Evolutionary conservation across 768 basidiomycete species (phyloP).

Genomic region (Hygrophorus russula): DNA sequence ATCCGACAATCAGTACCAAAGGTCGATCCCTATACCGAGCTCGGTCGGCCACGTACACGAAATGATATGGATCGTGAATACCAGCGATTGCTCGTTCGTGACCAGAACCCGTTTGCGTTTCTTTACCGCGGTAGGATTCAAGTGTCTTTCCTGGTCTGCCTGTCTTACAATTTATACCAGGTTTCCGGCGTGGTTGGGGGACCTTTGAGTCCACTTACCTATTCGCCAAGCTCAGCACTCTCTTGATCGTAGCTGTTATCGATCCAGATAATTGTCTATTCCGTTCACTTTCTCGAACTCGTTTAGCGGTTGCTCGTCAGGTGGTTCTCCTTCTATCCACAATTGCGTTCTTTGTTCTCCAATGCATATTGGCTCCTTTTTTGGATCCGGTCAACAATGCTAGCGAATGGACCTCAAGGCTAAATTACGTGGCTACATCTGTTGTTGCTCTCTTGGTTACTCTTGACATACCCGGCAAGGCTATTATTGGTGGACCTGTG

Average conservation of each 20-base stretch:
- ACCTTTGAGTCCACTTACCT: slow-evolving; percentile 55
- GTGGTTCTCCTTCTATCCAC: slow-evolving; percentile 46
- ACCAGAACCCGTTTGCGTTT: slow-evolving; percentile 59
- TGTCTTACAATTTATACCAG: slow-evolving; percentile 21
- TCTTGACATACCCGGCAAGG: slow-evolving; percentile 41
- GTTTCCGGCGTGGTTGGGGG: slow-evolving; percentile 60
- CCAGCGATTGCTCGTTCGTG: slow-evolving; percentile 48
- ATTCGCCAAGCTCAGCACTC: slow-evolving; percentile 57
- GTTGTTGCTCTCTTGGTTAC: slow-evolving; percentile 52
- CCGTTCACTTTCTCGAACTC: slow-evolving; percentile 36
- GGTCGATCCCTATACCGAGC: slow-evolving; percentile 57
- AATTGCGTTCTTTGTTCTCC: slow-evolving; percentile 46
- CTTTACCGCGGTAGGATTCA: slow-evolving; percentile 47
- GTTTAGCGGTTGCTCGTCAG: slow-evolving; percentile 50
- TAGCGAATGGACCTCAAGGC: slow-evolving; percentile 61
- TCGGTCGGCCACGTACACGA: slow-evolving; percentile 48
- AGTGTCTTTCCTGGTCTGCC: neutral
- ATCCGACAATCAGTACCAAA: slow-evolving; percentile 49
- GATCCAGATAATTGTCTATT: slow-evolving; percentile 68
- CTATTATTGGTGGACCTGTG: slow-evolving; percentile 48
- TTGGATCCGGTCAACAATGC: slow-evolving; percentile 63
- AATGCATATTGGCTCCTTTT: slow-evolving; percentile 54
- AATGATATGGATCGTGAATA: slow-evolving; percentile 62
- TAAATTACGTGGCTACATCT: slow-evolving; percentile 61
- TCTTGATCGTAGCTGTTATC: slow-evolving; percentile 55